phyloP scores from a whole-genome alignment of 2,329 filamentous ascomycete genomes.

The Dothistroma septosporum region DNA sequence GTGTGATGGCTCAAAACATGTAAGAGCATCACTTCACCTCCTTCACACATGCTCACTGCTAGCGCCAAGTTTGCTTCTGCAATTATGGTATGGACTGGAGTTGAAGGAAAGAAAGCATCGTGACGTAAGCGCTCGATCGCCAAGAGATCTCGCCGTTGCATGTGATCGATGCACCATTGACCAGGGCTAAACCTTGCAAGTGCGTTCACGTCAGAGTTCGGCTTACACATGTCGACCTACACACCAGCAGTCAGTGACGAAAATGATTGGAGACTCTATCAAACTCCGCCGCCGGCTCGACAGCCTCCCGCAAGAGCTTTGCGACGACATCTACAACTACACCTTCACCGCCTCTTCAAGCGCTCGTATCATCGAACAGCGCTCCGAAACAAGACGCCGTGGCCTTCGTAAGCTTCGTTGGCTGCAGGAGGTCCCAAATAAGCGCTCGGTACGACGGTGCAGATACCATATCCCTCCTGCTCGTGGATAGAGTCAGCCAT shows the following conservation, averaged over 20 bases:
- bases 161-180: not conserved
- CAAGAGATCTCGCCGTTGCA: not conserved
- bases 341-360: constrained; percentile 5
- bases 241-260: not conserved
- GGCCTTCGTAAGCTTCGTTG: not conserved
- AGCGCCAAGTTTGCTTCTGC: not conserved
- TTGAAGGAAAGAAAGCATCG: too few relatives aligned
- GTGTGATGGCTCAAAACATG: not conserved
- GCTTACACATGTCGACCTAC: not conserved
- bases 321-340: constrained; percentile 7
- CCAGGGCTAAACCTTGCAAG: not conserved
- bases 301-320: constrained; percentile 11
- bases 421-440: not conserved
- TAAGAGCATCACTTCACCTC: not conserved
- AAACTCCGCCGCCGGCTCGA: not conserved
- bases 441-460: not conserved
- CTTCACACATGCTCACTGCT: not conserved
- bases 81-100: too few relatives aligned
- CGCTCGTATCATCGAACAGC: not conserved
- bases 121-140: too few relatives aligned
- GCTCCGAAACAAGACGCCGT: not conserved
- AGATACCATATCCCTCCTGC: not conserved
- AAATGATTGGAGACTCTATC: not conserved
- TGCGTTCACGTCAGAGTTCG: not conserved
- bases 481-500: not conserved